phyloP scores from a whole-genome alignment of 306 rosid species.

The Dicorynia guianensis region DNA sequence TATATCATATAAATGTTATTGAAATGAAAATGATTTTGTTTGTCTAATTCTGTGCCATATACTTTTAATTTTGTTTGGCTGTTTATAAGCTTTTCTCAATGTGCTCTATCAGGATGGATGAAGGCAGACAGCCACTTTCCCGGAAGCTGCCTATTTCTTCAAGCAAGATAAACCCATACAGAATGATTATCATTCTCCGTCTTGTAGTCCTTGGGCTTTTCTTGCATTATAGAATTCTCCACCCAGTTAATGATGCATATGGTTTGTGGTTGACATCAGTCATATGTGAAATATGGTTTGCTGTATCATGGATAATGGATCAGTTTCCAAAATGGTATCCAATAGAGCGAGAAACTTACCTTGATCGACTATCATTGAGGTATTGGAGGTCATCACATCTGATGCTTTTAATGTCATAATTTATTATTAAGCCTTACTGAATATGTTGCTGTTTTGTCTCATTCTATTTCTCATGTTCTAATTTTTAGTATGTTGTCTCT shows the following conservation, averaged over 20 bases:
- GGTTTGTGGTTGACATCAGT: slow-evolving; percentile 97
- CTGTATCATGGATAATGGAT: slow-evolving; percentile 92
- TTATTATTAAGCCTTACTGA: background rate
- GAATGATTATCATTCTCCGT: slow-evolving; percentile 82
- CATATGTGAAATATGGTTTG: slow-evolving; percentile 99
- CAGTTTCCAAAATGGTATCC: slow-evolving; percentile 99
- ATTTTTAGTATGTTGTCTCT: slow-evolving; percentile 12
- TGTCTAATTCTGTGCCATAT: slow-evolving; percentile 17
- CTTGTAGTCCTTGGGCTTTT: slow-evolving; percentile 83
- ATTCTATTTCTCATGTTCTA: slow-evolving; percentile 14
- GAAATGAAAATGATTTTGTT: background rate
- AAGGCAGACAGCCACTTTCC: slow-evolving; percentile 96
- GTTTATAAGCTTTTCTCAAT: slow-evolving; percentile 34
- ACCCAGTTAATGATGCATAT: slow-evolving; percentile 95
- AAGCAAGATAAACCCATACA: slow-evolving; percentile 97
- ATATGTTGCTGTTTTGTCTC: background rate
- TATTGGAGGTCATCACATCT: slow-evolving; percentile 36
- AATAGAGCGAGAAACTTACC: slow-evolving; percentile 91
- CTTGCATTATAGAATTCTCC: slow-evolving; percentile 91
- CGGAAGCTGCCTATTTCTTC: slow-evolving; percentile 85
- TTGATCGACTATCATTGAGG: slow-evolving; percentile 90
- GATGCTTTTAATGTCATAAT: slow-evolving; percentile 17
- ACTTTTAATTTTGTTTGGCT: slow-evolving; percentile 7
- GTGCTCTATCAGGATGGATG: slow-evolving; percentile 85
- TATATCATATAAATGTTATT: background rate